phyloP scores from a whole-genome alignment of 805 yeast species.

The Tetrapisispora nanseiensis region DNA sequence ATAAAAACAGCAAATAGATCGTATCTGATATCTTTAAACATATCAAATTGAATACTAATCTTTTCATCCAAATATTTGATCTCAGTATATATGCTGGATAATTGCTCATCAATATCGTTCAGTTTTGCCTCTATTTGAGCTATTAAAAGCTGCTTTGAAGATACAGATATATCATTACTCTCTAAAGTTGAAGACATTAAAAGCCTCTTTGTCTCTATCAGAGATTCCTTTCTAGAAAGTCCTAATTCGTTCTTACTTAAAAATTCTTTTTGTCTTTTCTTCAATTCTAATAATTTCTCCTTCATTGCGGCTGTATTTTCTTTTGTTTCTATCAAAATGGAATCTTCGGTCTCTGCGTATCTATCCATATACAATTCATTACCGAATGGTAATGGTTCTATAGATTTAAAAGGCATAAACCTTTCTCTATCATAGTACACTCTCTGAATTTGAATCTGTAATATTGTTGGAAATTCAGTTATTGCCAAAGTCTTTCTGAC shows the following conservation, averaged over 20 bases:
- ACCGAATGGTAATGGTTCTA: conserved; percentile 72
- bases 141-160: conserved; percentile 11
- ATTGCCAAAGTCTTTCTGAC: conserved; percentile 69
- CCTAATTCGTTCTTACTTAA: conserved; percentile 41
- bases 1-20: conserved; percentile 84
- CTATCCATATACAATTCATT: conserved; percentile 79
- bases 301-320: conserved; percentile 54
- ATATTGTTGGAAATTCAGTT: conserved; percentile 61
- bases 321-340: conserved; percentile 41
- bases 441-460: conserved; percentile 90
- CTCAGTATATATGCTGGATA: conserved; percentile 33
- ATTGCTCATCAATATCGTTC: conserved; percentile 36
- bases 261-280: conserved; percentile 35
- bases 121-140: conserved; percentile 37
- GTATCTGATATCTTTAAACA: conserved; percentile 59
- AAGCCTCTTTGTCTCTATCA: conserved; percentile 49
- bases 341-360: conserved; percentile 61
- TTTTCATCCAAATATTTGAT: conserved; percentile 37
- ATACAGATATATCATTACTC: conserved; percentile 35
- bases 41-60: conserved; percentile 52
- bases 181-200: conserved; percentile 37
- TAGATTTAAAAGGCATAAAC: conserved; percentile 69
- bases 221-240: conserved; percentile 39
- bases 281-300: conserved; percentile 37
- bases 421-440: conserved; percentile 77